These are phyloP conservation scores for Rhodotorula sp. DNA, from an alignment of 1,284 basidiomycete species.

Conservation along the genomic window DNA sequence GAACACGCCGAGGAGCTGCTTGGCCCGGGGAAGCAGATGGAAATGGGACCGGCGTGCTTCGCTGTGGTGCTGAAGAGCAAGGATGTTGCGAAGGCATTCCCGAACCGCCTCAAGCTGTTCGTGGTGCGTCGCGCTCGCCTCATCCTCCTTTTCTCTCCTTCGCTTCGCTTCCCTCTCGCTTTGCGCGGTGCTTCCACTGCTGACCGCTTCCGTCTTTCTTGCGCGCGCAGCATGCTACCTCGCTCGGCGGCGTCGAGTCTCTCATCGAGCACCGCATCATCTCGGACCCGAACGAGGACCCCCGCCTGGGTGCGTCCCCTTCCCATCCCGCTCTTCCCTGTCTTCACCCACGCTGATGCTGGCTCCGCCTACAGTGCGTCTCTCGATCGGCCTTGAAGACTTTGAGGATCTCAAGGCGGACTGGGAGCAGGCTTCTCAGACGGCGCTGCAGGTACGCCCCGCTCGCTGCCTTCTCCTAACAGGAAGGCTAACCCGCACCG, in stretches of 20 bases:
- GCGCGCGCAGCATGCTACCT: slow-evolving; percentile 70
- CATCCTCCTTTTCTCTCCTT: no score
- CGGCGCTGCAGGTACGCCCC: slow-evolving; percentile 17
- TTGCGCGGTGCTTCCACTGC: no score
- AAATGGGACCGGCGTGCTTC: slow-evolving; percentile 69
- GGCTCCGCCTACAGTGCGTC: slow-evolving; percentile 55
- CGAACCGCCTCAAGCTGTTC: slow-evolving; percentile 68
- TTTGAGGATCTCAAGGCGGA: slow-evolving; percentile 57
- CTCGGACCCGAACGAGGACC: slow-evolving; percentile 69
- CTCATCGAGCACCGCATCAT: slow-evolving; percentile 74
- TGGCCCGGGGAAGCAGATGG: slow-evolving; percentile 64
- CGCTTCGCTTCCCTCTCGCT: no score
- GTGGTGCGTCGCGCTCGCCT: slow-evolving; percentile 61
- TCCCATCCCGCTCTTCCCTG: not conserved
- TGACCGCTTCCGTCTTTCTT: not conserved
- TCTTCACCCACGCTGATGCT: not conserved
- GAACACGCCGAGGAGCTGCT: slow-evolving; percentile 45
- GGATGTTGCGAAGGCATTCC: slow-evolving; percentile 57
- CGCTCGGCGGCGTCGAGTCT: slow-evolving; percentile 85
- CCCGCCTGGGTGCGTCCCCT: slow-evolving; percentile 55
- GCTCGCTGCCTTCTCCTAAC: not conserved
- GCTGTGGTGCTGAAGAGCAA: slow-evolving; percentile 51
- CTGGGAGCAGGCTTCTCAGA: slow-evolving; percentile 44
- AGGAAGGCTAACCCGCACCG: no score
- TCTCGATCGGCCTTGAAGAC: slow-evolving; percentile 80